Conservation (phyloP, 345 rosid genomes). For the Toxicodendron radicans region DNA sequence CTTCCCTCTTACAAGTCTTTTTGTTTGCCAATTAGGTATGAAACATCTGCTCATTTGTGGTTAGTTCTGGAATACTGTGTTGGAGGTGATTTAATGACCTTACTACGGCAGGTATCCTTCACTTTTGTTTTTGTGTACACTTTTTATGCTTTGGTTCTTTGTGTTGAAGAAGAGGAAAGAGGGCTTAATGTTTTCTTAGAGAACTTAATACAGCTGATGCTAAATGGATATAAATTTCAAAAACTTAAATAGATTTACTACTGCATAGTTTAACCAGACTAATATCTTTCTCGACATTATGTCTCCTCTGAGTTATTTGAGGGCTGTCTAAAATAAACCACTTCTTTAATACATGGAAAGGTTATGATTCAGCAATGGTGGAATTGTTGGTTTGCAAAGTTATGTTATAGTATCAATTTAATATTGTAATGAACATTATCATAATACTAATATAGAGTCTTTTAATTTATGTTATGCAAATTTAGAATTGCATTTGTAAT, state of each 20-base stretch:
- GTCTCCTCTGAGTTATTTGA: background rate
- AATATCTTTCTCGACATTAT: background rate
- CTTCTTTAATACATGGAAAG: background rate
- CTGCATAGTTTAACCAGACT: background rate
- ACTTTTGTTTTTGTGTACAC: background rate
- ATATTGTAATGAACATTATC: background rate
- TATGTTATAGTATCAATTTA: background rate
- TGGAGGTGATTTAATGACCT: conserved; percentile 88
- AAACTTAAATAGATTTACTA: background rate
- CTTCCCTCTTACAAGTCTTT: background rate
- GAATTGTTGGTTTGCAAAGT: background rate
- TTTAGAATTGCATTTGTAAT: conserved; percentile 15
- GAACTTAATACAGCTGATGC: background rate
- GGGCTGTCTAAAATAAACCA: background rate
- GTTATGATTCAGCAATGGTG: background rate
- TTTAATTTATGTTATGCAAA: conserved; percentile 4
- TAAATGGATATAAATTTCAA: background rate
- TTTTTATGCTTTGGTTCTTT: background rate
- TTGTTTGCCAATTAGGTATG: conserved; percentile 57
- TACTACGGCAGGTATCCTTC: conserved; percentile 73
- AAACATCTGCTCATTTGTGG: conserved; percentile 98
- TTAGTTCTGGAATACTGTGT: conserved; percentile 95
- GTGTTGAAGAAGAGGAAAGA: background rate
- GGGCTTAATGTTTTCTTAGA: background rate
- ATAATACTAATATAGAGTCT: background rate